These are phyloP conservation scores for Schoenoplectus triqueter DNA, from an alignment of 202 grass and related monocot species.

Conservation along the genomic window DNA sequence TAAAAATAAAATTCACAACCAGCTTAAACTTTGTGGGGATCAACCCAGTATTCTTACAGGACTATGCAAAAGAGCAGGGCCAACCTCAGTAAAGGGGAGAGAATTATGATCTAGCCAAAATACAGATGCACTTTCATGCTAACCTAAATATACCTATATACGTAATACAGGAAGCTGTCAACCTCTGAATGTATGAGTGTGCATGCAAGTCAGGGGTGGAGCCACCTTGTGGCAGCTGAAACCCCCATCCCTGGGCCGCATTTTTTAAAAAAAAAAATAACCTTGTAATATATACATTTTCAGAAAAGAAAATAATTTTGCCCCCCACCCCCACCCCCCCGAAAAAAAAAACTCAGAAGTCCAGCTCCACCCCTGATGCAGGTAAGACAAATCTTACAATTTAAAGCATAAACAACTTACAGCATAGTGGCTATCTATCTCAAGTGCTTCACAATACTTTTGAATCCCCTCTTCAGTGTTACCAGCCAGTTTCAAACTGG, in stretches of 20 bases:
- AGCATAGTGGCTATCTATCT: slow-evolving; percentile 91
- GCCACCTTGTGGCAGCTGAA: too few species aligned
- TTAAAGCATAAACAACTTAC: slow-evolving; percentile 51
- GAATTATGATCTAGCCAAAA: neutral
- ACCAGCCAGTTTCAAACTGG: slow-evolving; percentile 90
- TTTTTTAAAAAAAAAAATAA: too few species aligned
- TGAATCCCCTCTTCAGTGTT: slow-evolving; percentile 96
- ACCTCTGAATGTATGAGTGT: slow-evolving; percentile 2
- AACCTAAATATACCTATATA: neutral
- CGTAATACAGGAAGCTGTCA: neutral
- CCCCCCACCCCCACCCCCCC: too few species aligned
- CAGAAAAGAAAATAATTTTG: too few species aligned
- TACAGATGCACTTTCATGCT: neutral
- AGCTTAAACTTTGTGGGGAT: neutral
- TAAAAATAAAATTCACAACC: neutral
- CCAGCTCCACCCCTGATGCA: neutral
- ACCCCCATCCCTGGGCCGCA: too few species aligned
- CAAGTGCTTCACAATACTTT: slow-evolving; percentile 93
- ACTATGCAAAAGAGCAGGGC: neutral
- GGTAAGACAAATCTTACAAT: neutral
- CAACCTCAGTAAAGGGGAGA: neutral
- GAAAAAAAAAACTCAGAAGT: too few species aligned
- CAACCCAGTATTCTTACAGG: neutral
- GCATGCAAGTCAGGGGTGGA: neutral
- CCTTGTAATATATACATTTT: too few species aligned